phyloP scores from a whole-genome alignment of 2,329 filamentous ascomycete genomes.

The Cladosporium sp. region DNA sequence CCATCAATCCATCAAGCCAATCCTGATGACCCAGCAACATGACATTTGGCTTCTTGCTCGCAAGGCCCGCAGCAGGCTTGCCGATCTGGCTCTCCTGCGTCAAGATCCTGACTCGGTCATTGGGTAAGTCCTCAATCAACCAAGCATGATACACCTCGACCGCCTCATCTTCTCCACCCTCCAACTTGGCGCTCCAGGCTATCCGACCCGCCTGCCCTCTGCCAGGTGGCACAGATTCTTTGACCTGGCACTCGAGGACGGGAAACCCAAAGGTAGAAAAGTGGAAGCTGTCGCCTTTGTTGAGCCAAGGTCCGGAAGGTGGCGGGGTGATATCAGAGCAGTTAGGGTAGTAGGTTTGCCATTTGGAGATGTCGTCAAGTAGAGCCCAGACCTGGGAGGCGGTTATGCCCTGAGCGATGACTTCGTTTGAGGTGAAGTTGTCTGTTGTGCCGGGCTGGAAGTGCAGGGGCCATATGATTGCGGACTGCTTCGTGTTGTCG shows the following conservation, averaged over 20 bases:
- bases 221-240: constrained; percentile 30
- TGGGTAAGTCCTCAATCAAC: constrained; percentile 39
- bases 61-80: constrained; percentile 33
- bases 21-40: constrained; percentile 44
- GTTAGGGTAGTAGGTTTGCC: constrained; percentile 41
- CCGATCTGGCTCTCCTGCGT: constrained; percentile 43
- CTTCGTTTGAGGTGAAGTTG: constrained; percentile 42
- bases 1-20: constrained; percentile 41
- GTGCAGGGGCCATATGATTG: constrained; percentile 38
- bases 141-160: constrained; percentile 42
- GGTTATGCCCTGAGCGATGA: constrained; percentile 34
- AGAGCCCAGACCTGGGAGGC: constrained; percentile 38
- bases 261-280: constrained; percentile 43
- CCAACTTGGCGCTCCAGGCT: constrained; percentile 29
- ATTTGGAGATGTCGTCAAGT: constrained; percentile 39
- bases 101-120: constrained; percentile 38
- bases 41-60: constrained; percentile 36
- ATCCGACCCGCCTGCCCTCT: constrained; percentile 26
- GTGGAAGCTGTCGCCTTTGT: constrained; percentile 36
- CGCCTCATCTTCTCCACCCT: constrained; percentile 30
- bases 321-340: constrained; percentile 37
- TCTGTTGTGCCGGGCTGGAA: constrained; percentile 42
- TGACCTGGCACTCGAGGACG: constrained; percentile 33
- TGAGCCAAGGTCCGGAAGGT: constrained; percentile 29
- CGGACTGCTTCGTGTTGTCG: constrained; percentile 25